A percentile compares a stretch with the other conserved stretches of the same genome.
Conservation (phyloP, 2,329 filamentous ascomycete species). For the Coleophoma cylindrospora region DNA sequence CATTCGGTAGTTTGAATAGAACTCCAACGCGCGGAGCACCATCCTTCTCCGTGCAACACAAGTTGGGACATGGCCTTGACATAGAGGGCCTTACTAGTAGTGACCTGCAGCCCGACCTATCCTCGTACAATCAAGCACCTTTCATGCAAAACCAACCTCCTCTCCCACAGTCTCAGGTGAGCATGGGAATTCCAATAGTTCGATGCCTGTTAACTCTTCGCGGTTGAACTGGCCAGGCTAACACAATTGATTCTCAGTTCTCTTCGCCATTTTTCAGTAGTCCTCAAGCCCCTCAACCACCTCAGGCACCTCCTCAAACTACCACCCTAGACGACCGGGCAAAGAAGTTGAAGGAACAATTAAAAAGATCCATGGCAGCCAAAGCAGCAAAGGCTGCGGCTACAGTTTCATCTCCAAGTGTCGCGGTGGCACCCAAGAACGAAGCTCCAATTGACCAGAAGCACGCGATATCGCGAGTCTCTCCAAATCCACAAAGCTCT, state of each 20-base stretch:
- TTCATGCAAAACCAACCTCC: conserved; percentile 19
- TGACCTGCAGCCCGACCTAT: conserved; percentile 15
- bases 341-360: conserved; percentile 24
- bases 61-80: conserved; percentile 14
- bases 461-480: conserved; percentile 2
- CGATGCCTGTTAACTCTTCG: neutral
- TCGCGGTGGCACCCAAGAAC: no score
- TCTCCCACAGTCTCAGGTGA: conserved; percentile 16
- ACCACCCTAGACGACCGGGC: conserved; percentile 22
- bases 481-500: conserved; percentile 13
- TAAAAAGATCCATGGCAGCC: conserved; percentile 3
- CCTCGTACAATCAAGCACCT: conserved; percentile 14
- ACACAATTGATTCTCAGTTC: conserved; percentile 11
- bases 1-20: conserved; percentile 2
- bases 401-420: no score
- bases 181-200: conserved; percentile 5
- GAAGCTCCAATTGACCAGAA: neutral
- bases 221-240: conserved; percentile 8
- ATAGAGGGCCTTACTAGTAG: conserved; percentile 8
- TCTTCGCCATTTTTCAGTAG: conserved; percentile 13
- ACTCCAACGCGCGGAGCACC: conserved; percentile 8
- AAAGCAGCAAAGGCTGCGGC: no score
- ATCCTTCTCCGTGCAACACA: conserved; percentile 13
- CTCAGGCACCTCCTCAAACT: conserved; percentile 9
- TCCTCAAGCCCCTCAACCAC: conserved; percentile 5